These are phyloP conservation scores for Penstemon eatonii DNA, from an alignment of 257 asterid species.

Conservation along the genomic window DNA sequence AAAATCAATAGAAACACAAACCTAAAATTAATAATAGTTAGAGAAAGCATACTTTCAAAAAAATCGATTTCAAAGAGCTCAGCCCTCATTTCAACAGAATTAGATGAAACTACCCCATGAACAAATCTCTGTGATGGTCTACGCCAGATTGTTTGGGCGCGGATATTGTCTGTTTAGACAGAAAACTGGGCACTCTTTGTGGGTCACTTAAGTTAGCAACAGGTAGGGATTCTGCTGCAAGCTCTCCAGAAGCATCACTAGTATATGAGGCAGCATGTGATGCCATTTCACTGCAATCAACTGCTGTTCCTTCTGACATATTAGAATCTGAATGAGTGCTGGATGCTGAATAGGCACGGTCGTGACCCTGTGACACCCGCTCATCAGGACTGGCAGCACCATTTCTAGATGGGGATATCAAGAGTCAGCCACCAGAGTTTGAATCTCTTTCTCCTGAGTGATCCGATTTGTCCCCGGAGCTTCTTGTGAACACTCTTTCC, in stretches of 20 bases:
- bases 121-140: conserved; percentile 64
- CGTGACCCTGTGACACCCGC: conserved; percentile 45
- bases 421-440: conserved; percentile 37
- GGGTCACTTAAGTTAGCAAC: conserved; percentile 39
- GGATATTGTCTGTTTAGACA: conserved; percentile 52
- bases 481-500: conserved; percentile 48
- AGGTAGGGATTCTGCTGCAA: conserved; percentile 49
- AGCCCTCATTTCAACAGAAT: conserved; percentile 62
- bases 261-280: conserved; percentile 48
- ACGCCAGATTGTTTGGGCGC: conserved; percentile 66
- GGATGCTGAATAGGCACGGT: conserved; percentile 58
- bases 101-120: conserved; percentile 59
- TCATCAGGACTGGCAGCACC: conserved; percentile 43
- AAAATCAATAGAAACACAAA: background rate
- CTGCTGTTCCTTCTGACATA: conserved; percentile 53
- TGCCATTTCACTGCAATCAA: conserved; percentile 52
- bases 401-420: conserved; percentile 47
- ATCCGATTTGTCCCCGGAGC: conserved; percentile 55
- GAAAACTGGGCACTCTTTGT: conserved; percentile 54
- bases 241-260: conserved; percentile 75
- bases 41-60: background rate
- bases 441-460: conserved; percentile 60
- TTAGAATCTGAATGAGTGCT: conserved; percentile 57
- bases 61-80: conserved; percentile 68
- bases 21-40: background rate